Evolutionary conservation across 495 filamentous ascomycete genomes (phyloP), one percentile per base, ranked within the genome.

Genomic region (Penicillium lividum): DNA sequence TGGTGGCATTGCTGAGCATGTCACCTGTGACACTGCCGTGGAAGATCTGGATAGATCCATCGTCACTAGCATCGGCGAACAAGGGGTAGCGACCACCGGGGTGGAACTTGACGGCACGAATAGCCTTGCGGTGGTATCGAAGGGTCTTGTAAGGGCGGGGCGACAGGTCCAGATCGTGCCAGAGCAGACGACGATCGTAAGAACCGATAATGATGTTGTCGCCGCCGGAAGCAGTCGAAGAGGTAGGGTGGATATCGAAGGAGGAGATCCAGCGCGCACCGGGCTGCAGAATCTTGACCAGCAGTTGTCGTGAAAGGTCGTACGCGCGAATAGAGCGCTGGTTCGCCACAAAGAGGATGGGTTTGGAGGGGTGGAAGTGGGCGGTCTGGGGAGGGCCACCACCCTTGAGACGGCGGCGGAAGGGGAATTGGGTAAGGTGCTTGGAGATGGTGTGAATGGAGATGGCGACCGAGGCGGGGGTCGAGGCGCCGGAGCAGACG

Each of bases 161-260:
- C 1, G 91, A 94, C 27, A 98, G 85, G 57, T 98, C 95, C 28
- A 98, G 82, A 75, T 98, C 94, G 68, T 98, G 94, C 95, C 95
- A 98, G 51, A 98, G 80, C 4, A 98, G 81, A 49, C 93, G 88
- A 57, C 90, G 88, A 72, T 98, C 94, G 75, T 98, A 98, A 25
- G 91, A 90, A 29, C 92, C 91, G 27, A 96, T 89, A 57, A 98
- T 90, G 59, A 98, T 71, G 73, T 98, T 96, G 73, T 97, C 91
- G 43, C 94, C 93, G 9, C 87, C 87, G 13, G 77, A 72, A 16
- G 73, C 73, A 42, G 69, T 72, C 16, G 77, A 77, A 25, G 75
- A 78, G n/a, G 72, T 76, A 3, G 93, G 90, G 74, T 98, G 94
- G 50, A 98, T 86, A 66, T 95, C 91, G 65, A 98, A 89, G 22